These are phyloP conservation scores for Telopea speciosissima DNA, from an alignment of 177 flowering plant genomes.

Conservation along the genomic window DNA sequence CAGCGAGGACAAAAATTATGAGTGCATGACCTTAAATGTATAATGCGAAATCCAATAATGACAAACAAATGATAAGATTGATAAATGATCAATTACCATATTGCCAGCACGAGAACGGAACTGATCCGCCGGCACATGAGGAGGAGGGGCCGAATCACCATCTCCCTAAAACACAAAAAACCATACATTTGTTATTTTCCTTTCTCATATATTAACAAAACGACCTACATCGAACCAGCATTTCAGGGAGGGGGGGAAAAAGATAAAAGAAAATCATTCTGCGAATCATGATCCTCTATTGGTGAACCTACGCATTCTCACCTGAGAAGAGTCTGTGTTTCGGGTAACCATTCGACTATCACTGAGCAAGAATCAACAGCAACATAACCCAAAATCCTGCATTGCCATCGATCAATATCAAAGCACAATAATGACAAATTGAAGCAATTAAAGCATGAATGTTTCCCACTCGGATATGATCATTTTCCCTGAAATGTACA, in stretches of 20 bases:
- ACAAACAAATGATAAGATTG: background rate
- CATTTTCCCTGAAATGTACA: background rate
- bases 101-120: conserved; percentile 39
- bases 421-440: background rate
- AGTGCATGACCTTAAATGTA: background rate
- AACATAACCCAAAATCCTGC: background rate
- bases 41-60: background rate
- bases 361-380: background rate
- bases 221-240: background rate
- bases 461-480: background rate
- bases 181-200: background rate
- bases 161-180: conserved; percentile 30
- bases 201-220: background rate
- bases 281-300: background rate
- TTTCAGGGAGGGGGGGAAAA: background rate
- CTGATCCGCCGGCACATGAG: conserved; percentile 29
- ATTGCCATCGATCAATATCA: conserved; percentile 5
- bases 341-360: conserved; percentile 16
- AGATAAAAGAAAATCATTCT: background rate
- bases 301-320: background rate
- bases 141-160: conserved; percentile 20
- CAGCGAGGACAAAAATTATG: background rate
- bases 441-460: background rate
- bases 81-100: conserved; percentile 17
- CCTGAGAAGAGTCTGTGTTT: conserved; percentile 15